Evolutionary conservation across 768 basidiomycete species (phyloP).

Genomic region (Filobasidium wieringae): DNA sequence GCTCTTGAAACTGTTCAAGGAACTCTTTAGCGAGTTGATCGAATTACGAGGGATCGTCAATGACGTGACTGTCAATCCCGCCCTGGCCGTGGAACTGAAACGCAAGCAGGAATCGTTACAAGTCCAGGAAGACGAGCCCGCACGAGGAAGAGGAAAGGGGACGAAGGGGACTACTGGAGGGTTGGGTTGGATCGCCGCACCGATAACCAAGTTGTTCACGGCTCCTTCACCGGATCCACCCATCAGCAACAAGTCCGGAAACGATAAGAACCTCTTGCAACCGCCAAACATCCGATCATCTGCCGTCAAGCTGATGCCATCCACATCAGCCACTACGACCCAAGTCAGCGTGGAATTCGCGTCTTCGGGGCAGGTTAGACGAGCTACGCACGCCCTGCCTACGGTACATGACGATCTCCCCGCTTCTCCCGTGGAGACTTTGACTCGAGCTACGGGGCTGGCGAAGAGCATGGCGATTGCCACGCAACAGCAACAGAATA

Average conservation of each 20-base stretch:
- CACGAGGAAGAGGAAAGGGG: conserved; percentile 34
- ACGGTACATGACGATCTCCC: neutral
- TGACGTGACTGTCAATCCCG: conserved; percentile 78
- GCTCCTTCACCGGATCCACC: neutral
- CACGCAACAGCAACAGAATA: neutral
- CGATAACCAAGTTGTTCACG: conserved; percentile 68
- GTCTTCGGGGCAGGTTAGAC: conserved; percentile 51
- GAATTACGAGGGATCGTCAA: conserved; percentile 72
- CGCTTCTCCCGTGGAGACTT: conserved; percentile 2
- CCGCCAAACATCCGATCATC: conserved; percentile 7
- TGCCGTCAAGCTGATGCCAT: conserved; percentile 71
- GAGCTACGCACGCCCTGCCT: conserved; percentile 32
- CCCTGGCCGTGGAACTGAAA: conserved; percentile 53
- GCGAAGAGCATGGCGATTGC: conserved; percentile 8
- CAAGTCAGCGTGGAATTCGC: conserved; percentile 96
- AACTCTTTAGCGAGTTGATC: conserved; percentile 70
- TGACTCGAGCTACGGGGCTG: conserved; percentile 3
- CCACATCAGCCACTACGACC: conserved; percentile 72
- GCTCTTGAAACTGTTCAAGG: conserved; percentile 73
- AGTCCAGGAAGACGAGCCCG: conserved; percentile 43
- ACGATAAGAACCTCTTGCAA: conserved; percentile 24
- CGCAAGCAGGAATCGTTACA: conserved; percentile 20
- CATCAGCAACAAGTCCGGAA: neutral
- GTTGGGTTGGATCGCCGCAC: conserved; percentile 62
- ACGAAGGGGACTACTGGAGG: conserved; percentile 20